Base-by-base conservation (phyloP, 1,139 yeast species). In the Zygoascus meyerae region DNA sequence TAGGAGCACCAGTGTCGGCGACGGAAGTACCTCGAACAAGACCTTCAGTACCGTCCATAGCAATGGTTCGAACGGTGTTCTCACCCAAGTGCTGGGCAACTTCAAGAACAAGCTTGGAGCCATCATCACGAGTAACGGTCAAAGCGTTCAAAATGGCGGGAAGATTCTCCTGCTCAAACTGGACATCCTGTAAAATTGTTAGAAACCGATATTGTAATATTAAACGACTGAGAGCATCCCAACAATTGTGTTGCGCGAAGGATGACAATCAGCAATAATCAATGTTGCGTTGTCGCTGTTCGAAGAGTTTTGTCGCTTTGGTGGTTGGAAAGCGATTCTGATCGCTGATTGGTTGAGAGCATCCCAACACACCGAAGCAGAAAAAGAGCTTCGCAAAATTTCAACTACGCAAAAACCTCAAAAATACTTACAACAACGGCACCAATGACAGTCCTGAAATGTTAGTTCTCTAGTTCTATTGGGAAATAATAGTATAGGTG, bases 1-100 rank as follows among this genome's bases (percentile, higher is more conserved):
- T 92, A 74, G 98, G 98, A 59, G 96, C 80, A 73, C 98, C 98
- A 58, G 97, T 90, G 78, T 92, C 98, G 60, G 70, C 63, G 67
- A 92, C 98, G 53, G 77, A 55, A 68, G 86, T 84, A 73, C 98
- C 98, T 83, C 98, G 92, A 66, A 89, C 96, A 69, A 92, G 84
- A 87, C 98, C 98, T 74, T 92, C 97, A 65, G 98, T 92, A 86
- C 97, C 98, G 75, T 92, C 98, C 98, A 92, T 92, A 71, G 98
- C 97, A 86, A 92, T 92, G 70, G 98, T 86, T 83, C 98, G 90
- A 72, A 92, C 97, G 66, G 97, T 86, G 86, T 89, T 89, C 79
- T 92, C 98, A 80, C 98, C 98, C 75, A 92, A 82, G 75, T 92
- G 98, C 79, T 92, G 98, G 67, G 98, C 94, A 65, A 92, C 98